Percentiles rank a stretch among this genome's conserved stretches.
phyloP scores from a whole-genome alignment of 306 rosid genomes.

The Arachis hypogaea region DNA sequence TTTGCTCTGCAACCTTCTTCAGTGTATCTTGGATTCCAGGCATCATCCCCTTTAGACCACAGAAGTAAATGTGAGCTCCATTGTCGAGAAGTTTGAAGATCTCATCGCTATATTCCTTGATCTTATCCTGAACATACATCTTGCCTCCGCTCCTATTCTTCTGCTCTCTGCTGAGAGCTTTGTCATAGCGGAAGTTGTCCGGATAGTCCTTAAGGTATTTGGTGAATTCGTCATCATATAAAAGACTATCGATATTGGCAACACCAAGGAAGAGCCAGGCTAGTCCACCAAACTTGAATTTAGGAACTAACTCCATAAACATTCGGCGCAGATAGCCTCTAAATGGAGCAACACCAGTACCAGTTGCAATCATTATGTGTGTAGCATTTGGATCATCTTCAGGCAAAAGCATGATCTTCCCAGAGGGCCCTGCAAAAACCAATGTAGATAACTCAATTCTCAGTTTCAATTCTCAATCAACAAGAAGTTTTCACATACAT shows the following conservation, averaged over 20 bases:
- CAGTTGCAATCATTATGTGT: conserved; percentile 96
- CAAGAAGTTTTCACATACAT: conserved; percentile 31
- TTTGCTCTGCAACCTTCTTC: conserved; percentile 80
- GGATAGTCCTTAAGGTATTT: conserved; percentile 87
- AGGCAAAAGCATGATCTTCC: conserved; percentile 97
- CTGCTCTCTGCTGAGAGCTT: conserved; percentile 92
- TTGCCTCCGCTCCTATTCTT: conserved; percentile 86
- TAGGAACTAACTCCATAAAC: conserved; percentile 91
- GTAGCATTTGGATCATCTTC: conserved; percentile 91
- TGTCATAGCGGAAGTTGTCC: conserved; percentile 71
- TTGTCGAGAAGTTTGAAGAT: conserved; percentile 77
- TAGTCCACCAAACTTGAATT: conserved; percentile 83
- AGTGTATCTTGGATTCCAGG: conserved; percentile 97
- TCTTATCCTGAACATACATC: conserved; percentile 98
- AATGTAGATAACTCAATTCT: conserved; percentile 26
- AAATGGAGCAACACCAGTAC: conserved; percentile 95
- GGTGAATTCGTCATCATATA: conserved; percentile 84
- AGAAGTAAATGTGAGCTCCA: conserved; percentile 96
- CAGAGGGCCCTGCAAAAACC: conserved; percentile 80
- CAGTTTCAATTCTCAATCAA: background rate
- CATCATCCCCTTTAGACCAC: conserved; percentile 99
- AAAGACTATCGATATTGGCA: conserved; percentile 83
- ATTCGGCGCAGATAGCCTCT: conserved; percentile 96
- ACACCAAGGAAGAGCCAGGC: conserved; percentile 99
- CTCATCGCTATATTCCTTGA: conserved; percentile 91